Conservation (phyloP, 495 filamentous ascomycete species). For the Tuber melanosporum region DNA sequence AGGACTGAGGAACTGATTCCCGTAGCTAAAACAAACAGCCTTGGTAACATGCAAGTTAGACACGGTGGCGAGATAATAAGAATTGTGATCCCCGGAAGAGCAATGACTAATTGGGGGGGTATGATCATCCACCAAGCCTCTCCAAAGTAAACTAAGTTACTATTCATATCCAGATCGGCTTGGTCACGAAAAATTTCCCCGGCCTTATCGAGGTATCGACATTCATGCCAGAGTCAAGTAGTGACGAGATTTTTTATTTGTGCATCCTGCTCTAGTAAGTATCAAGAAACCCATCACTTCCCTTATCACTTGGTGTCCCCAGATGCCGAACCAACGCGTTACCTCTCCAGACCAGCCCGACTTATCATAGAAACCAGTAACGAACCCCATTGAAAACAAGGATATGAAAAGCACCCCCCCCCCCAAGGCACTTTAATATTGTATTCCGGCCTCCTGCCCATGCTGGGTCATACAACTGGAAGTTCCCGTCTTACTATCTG, state of each 20-base stretch:
- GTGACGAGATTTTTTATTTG: background rate
- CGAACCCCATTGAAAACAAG: background rate
- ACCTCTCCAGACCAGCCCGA: background rate
- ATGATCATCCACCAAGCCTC: background rate
- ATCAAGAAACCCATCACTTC: background rate
- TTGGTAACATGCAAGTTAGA: background rate
- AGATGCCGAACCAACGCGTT: background rate
- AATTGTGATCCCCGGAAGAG: background rate
- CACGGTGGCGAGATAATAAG: background rate
- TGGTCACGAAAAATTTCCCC: background rate
- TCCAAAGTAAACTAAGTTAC: background rate
- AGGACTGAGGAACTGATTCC: too few species aligned
- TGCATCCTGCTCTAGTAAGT: background rate
- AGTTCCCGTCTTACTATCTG: background rate
- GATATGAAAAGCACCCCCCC: background rate
- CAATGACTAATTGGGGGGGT: background rate
- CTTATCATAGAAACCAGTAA: background rate
- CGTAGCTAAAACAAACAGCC: background rate
- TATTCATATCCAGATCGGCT: background rate
- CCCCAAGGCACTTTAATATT: background rate
- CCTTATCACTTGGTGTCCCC: background rate
- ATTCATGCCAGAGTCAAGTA: background rate
- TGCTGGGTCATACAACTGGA: background rate
- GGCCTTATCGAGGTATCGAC: background rate
- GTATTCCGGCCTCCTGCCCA: background rate